These are phyloP conservation scores for Gymnopilus dilepis DNA, from an alignment of 768 basidiomycete genomes.

Conservation along the genomic window DNA sequence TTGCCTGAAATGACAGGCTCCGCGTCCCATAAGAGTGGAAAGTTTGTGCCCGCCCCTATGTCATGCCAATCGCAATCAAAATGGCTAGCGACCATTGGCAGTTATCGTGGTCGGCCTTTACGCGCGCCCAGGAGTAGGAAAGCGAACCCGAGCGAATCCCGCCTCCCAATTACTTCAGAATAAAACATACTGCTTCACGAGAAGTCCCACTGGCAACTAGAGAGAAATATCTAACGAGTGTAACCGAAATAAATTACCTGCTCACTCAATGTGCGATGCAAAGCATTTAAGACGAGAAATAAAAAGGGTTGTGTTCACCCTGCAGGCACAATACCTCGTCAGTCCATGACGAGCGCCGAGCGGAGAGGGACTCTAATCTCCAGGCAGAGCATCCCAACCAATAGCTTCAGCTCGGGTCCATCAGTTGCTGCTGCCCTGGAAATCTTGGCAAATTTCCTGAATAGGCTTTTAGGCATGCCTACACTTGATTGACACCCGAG, in stretches of 20 bases:
- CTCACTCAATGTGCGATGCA: too few species aligned
- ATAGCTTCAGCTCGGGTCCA: not conserved
- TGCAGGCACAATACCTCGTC: too few species aligned
- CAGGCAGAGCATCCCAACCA: not conserved
- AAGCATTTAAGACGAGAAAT: too few species aligned
- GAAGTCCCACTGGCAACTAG: too few species aligned
- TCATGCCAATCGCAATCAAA: conserved; percentile 9
- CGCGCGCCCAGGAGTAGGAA: too few species aligned
- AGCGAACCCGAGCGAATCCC: too few species aligned
- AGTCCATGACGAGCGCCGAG: not conserved
- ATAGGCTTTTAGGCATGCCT: conserved; percentile 9
- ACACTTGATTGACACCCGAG: conserved; percentile 13
- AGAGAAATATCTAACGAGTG: too few species aligned
- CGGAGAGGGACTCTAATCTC: not conserved
- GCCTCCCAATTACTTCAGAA: too few species aligned
- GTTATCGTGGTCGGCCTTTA: not conserved
- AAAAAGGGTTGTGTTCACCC: too few species aligned
- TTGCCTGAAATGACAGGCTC: not conserved
- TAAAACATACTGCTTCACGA: too few species aligned
- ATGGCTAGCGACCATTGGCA: not conserved
- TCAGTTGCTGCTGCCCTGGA: conserved; percentile 7
- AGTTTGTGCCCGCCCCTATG: not conserved
- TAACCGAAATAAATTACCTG: too few species aligned
- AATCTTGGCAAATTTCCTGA: conserved; percentile 14
- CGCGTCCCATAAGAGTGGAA: not conserved